Evolutionary conservation across 2,329 filamentous ascomycete genomes (phyloP).

Genomic region (Colletotrichum scovillei): DNA sequence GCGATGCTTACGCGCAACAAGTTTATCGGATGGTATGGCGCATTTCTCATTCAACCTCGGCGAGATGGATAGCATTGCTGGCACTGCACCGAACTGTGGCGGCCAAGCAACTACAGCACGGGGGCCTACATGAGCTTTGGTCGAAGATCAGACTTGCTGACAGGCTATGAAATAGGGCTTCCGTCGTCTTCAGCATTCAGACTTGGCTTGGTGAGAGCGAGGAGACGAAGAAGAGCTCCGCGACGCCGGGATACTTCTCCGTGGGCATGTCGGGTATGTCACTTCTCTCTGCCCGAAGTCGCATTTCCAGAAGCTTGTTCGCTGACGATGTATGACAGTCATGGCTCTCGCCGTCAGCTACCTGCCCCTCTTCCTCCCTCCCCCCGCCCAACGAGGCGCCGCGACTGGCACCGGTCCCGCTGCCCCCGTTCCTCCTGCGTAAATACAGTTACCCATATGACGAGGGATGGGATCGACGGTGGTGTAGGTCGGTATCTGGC

Average conservation of each 20-base stretch:
- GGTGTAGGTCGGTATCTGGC: neutral
- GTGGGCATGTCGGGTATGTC: slow-evolving; percentile 82
- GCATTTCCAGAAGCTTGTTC: neutral
- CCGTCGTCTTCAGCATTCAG: slow-evolving; percentile 80
- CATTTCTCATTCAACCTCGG: neutral
- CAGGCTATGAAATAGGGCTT: slow-evolving; percentile 63
- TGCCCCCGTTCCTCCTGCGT: slow-evolving; percentile 42
- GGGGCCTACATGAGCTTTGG: no score
- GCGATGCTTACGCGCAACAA: slow-evolving; percentile 95
- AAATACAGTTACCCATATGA: neutral
- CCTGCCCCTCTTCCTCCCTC: slow-evolving; percentile 62
- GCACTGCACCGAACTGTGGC: neutral
- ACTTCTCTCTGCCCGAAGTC: no score
- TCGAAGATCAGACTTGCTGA: slow-evolving; percentile 13
- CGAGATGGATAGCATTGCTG: neutral
- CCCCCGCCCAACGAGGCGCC: slow-evolving; percentile 39
- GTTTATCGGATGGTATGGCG: slow-evolving; percentile 74
- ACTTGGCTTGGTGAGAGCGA: slow-evolving; percentile 82
- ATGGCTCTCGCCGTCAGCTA: slow-evolving; percentile 69
- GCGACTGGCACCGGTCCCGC: slow-evolving; percentile 48
- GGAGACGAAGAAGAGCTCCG: slow-evolving; percentile 70
- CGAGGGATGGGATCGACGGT: no score
- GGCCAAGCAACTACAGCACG: neutral
- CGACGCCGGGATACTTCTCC: slow-evolving; percentile 77
- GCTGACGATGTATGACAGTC: slow-evolving; percentile 51